Percentiles rank a stretch among this genome's conserved stretches.
Conservation (phyloP, 176 grass and related monocot genomes). For the Juncus effusus region DNA sequence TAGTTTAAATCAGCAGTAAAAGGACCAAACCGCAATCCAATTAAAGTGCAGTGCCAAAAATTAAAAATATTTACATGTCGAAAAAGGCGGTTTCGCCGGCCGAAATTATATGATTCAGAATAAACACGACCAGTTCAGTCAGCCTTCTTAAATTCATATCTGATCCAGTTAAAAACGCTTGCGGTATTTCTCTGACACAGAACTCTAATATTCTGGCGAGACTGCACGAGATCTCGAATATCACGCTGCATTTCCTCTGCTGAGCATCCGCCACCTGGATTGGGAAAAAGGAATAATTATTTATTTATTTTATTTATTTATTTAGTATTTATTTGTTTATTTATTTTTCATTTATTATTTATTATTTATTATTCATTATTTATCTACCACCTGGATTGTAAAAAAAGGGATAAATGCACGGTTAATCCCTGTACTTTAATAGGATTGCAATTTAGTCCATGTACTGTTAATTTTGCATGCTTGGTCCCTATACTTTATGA, state of each 20-base stretch:
- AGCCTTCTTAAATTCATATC: constrained; percentile 88
- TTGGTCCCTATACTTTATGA: too few relatives aligned
- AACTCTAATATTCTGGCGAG: constrained; percentile 80
- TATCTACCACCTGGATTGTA: too few relatives aligned
- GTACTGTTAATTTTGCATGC: too few relatives aligned
- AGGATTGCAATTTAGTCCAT: too few relatives aligned
- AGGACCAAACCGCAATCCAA: not conserved
- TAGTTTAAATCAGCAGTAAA: not conserved
- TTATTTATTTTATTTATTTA: not conserved
- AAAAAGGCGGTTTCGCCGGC: constrained; percentile 75
- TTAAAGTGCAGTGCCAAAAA: constrained; percentile 4
- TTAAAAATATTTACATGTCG: constrained; percentile 64
- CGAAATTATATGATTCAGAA: constrained; percentile 82
- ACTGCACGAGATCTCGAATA: constrained; percentile 83
- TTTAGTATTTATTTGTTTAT: not conserved
- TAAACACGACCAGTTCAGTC: constrained; percentile 76
- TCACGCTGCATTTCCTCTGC: constrained; percentile 82
- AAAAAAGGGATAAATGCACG: too few relatives aligned
- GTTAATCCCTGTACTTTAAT: too few relatives aligned
- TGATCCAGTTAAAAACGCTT: constrained; percentile 59
- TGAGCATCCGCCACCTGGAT: constrained; percentile 66
- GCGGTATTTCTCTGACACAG: constrained; percentile 62
- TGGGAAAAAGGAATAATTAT: constrained; percentile 1
- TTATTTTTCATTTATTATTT: not conserved
- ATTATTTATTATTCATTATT: too few relatives aligned